These are phyloP conservation scores for Fraxinus floribunda DNA, from an alignment of 305 asterid species.

Conservation along the genomic window DNA sequence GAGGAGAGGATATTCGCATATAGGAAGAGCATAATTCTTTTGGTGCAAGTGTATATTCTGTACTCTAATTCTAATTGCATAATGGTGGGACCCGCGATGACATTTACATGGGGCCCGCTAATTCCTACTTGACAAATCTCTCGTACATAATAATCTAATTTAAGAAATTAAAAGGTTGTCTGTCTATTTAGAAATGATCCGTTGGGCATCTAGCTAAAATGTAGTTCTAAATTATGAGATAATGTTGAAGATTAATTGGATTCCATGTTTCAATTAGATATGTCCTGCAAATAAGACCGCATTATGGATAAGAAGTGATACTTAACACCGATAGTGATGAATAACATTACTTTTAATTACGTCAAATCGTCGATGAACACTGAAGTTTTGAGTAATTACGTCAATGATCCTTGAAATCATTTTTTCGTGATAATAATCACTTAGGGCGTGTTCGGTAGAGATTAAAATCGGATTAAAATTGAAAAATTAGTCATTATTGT, in stretches of 20 bases:
- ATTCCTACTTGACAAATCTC: conserved; percentile 29
- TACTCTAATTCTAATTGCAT: background rate
- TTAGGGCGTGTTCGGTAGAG: no score
- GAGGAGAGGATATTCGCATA: conserved; percentile 62
- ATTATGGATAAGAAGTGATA: background rate
- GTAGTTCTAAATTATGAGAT: background rate
- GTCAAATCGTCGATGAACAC: no score
- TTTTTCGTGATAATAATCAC: no score
- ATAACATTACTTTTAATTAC: no score
- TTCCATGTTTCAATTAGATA: background rate
- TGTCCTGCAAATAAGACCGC: background rate
- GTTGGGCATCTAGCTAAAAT: no score
- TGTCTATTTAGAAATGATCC: background rate
- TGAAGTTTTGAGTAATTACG: no score
- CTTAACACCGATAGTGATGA: no score
- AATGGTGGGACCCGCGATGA: background rate
- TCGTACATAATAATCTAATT: background rate
- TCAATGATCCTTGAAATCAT: no score
- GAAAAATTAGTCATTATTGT: no score
- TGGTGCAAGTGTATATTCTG: conserved; percentile 1
- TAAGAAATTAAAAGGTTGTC: background rate
- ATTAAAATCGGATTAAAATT: no score
- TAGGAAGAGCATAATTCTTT: conserved; percentile 45
- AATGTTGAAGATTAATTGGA: background rate
- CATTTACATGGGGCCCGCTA: background rate